Percentiles rank a stretch among this genome's conserved stretches.
Evolutionary conservation across 305 asterid species (phyloP).

Genomic region (Solanum hybrid): DNA sequence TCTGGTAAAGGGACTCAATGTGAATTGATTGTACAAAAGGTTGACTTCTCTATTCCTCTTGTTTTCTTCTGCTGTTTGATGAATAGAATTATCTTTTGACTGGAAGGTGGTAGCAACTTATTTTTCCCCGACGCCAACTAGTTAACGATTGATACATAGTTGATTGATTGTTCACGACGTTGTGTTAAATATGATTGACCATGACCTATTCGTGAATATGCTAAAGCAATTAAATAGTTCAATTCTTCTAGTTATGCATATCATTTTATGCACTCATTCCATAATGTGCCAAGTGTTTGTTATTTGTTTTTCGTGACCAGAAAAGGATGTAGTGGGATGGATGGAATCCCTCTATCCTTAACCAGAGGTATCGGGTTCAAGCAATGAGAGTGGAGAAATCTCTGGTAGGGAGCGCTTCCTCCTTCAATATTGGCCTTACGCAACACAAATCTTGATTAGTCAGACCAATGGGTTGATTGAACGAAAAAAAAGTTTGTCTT

Average conservation of each 20-base stretch:
- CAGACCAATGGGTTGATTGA: not conserved
- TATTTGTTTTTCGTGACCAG: not conserved
- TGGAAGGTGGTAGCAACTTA: not conserved
- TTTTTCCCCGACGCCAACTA: not conserved
- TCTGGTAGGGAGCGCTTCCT: not conserved
- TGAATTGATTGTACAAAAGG: slow-evolving; percentile 81
- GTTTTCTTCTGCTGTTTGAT: not conserved
- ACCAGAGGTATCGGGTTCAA: not conserved
- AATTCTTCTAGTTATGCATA: not conserved
- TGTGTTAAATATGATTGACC: not conserved
- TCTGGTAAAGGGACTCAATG: slow-evolving; percentile 97
- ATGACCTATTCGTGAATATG: not conserved
- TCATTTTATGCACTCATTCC: not conserved
- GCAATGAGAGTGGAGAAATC: not conserved
- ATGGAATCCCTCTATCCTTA: not conserved
- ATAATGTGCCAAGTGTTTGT: not conserved
- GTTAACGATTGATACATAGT: not conserved
- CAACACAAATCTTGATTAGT: not conserved
- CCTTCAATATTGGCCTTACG: not conserved
- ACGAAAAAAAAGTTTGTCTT: no score
- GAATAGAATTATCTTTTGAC: not conserved
- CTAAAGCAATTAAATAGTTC: not conserved
- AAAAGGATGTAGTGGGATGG: not conserved
- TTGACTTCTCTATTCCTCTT: slow-evolving; percentile 4
- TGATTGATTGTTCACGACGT: not conserved